phyloP scores from a whole-genome alignment of 331 rosid genomes.

The Pyrus hybrid region DNA sequence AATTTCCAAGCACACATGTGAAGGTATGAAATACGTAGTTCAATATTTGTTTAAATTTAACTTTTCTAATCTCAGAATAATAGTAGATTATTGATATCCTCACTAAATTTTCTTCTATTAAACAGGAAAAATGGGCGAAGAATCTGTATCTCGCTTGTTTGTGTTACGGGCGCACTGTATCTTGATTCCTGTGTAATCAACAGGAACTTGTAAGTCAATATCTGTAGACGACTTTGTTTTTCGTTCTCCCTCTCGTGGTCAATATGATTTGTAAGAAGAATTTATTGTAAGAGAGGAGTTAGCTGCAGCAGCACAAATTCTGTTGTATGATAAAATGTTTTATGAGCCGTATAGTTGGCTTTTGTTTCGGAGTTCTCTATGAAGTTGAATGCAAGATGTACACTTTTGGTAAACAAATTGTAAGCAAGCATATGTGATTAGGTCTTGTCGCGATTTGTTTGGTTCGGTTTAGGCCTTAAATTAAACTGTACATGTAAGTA shows the following conservation, averaged over 20 bases:
- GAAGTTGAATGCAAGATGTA: background rate
- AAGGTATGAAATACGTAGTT: slow-evolving; percentile 36
- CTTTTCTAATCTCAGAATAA: background rate
- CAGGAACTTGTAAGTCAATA: background rate
- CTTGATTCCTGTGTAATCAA: slow-evolving; percentile 24
- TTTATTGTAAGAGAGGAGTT: slow-evolving; percentile 13
- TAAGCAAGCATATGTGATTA: background rate
- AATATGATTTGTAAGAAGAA: slow-evolving; percentile 17
- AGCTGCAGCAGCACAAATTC: slow-evolving; percentile 8
- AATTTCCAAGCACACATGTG: slow-evolving; percentile 93
- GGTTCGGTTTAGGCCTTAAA: background rate
- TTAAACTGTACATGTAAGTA: no score
- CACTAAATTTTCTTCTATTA: background rate
- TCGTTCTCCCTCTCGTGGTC: background rate
- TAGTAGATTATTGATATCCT: background rate
- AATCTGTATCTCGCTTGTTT: slow-evolving; percentile 80
- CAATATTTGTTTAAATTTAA: background rate
- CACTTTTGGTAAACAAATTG: background rate
- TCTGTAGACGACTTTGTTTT: background rate
- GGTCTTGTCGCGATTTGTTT: background rate
- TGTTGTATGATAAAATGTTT: slow-evolving; percentile 13
- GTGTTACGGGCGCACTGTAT: slow-evolving; percentile 88
- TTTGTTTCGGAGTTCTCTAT: background rate
- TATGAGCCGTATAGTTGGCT: slow-evolving; percentile 5
- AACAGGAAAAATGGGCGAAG: slow-evolving; percentile 94